Conservation (phyloP, 2,329 filamentous ascomycete species). For the Arthrobotrys megalospora region DNA sequence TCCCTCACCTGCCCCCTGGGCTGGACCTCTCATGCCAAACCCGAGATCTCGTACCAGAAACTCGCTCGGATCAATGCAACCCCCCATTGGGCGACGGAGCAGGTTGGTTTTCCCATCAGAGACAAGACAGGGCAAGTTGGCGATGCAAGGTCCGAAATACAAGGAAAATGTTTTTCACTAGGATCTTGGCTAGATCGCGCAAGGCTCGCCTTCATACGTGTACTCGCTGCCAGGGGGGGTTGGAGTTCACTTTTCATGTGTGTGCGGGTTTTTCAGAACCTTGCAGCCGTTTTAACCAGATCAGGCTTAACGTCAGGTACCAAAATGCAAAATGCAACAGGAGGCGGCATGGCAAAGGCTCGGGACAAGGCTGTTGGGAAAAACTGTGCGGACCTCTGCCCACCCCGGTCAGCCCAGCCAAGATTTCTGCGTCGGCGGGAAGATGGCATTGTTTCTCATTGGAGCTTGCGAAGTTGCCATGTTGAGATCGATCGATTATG, state of each 20-base stretch:
- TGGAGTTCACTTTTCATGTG: conserved; percentile 35
- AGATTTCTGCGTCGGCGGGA: conserved; percentile 19
- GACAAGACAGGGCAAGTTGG: conserved; percentile 32
- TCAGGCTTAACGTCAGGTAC: conserved; percentile 60
- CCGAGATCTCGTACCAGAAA: conserved; percentile 45
- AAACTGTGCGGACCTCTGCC: conserved; percentile 18
- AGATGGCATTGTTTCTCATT: conserved; percentile 39
- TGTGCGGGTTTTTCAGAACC: conserved; percentile 40
- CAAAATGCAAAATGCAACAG: conserved; percentile 60
- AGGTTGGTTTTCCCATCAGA: conserved; percentile 33
- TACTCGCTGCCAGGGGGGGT: conserved; percentile 31
- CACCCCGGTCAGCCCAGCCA: conserved; percentile 48
- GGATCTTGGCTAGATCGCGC: conserved; percentile 38
- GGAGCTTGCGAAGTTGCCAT: conserved; percentile 36
- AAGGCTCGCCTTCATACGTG: conserved; percentile 43
- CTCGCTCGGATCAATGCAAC: conserved; percentile 58
- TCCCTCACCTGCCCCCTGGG: conserved; percentile 26
- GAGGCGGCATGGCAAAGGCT: conserved; percentile 47
- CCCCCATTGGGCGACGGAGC: conserved; percentile 33
- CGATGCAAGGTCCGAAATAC: conserved; percentile 29
- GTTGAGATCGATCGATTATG: conserved; percentile 37
- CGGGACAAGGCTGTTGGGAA: conserved; percentile 52
- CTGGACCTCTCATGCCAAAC: conserved; percentile 18
- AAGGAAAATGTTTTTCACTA: conserved; percentile 27
- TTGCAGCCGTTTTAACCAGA: conserved; percentile 55